Evolutionary conservation across 2,329 filamentous ascomycete species (phyloP).

Genomic region (Fusarium heterosporum): DNA sequence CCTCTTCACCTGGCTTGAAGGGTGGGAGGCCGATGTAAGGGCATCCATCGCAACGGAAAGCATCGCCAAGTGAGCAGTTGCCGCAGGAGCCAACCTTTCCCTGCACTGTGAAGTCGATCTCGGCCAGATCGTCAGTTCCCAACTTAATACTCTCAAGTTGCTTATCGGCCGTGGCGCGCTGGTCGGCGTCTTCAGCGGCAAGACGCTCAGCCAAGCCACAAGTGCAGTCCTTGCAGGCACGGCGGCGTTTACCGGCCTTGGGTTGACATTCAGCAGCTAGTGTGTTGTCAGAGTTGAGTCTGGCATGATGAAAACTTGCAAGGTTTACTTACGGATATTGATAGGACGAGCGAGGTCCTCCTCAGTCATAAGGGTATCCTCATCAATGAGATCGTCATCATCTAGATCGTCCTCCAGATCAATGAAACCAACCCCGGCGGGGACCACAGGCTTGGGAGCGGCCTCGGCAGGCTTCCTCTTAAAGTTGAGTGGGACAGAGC

Average conservation of each 20-base stretch:
- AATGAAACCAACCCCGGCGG: conserved; percentile 74
- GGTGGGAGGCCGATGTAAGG: conserved; percentile 93
- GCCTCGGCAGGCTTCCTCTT: conserved; percentile 53
- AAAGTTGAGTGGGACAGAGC: conserved; percentile 56
- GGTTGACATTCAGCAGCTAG: conserved; percentile 86
- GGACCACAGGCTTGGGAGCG: conserved; percentile 57
- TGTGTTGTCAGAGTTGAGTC: conserved; percentile 19
- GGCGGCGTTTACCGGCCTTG: conserved; percentile 86
- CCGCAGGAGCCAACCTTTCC: conserved; percentile 96
- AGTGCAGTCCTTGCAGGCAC: conserved; percentile 97
- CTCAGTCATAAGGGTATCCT: conserved; percentile 86
- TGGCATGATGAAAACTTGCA: background rate
- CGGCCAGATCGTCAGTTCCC: conserved; percentile 78
- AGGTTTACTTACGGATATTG: conserved; percentile 76
- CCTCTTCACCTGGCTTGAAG: conserved; percentile 97
- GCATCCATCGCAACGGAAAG: conserved; percentile 78
- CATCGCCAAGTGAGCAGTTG: conserved; percentile 93
- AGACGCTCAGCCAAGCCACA: conserved; percentile 90
- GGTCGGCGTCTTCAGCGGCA: conserved; percentile 83
- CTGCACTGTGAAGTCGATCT: conserved; percentile 97
- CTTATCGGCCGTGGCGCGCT: conserved; percentile 72
- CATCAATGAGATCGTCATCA: conserved; percentile 90
- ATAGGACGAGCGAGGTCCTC: conserved; percentile 84
- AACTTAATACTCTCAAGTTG: conserved; percentile 80
- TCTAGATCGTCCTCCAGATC: conserved; percentile 74